Percentiles rank a stretch among this genome's conserved stretches.
Evolutionary conservation across 2,329 filamentous ascomycete species (phyloP).

Genomic region (Dichotomopilus funicola): DNA sequence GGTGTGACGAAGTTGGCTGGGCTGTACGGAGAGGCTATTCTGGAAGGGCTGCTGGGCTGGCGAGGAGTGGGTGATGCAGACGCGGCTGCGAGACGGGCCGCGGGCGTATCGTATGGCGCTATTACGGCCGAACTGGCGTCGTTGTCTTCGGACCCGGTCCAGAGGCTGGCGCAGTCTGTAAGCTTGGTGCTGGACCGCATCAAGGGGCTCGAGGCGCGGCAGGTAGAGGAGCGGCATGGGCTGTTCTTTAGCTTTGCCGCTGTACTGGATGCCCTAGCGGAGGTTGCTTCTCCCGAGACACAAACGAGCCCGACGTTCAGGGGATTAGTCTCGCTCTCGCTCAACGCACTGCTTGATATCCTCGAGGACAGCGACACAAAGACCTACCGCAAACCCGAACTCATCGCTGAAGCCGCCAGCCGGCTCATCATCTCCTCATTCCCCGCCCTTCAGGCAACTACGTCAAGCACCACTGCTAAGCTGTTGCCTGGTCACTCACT

Average conservation of each 20-base stretch:
- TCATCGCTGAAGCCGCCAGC: conserved; percentile 56
- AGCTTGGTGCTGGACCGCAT: conserved; percentile 40
- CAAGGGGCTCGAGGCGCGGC: conserved; percentile 42
- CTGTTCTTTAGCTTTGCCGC: conserved; percentile 56
- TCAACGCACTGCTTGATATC: conserved; percentile 30
- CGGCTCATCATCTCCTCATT: conserved; percentile 49
- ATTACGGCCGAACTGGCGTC: conserved; percentile 41
- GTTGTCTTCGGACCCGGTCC: conserved; percentile 18
- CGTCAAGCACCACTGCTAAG: conserved; percentile 17
- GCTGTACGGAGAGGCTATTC: conserved; percentile 64
- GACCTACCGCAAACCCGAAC: conserved; percentile 53
- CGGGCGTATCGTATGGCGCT: conserved; percentile 62
- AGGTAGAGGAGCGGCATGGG: conserved; percentile 66
- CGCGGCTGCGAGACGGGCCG: conserved; percentile 62
- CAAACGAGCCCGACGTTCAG: neutral
- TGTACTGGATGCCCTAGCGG: conserved; percentile 44
- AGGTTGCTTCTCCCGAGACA: neutral
- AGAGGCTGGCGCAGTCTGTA: conserved; percentile 29
- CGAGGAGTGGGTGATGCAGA: conserved; percentile 80
- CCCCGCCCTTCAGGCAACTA: conserved; percentile 40
- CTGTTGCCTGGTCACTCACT: conserved; percentile 27
- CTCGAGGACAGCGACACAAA: conserved; percentile 37
- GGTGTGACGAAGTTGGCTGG: conserved; percentile 59
- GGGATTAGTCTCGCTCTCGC: conserved; percentile 19
- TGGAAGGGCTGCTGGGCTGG: conserved; percentile 72